Evolutionary conservation across 2,329 filamentous ascomycete genomes (phyloP).

Genomic region (Claviceps maximensis): DNA sequence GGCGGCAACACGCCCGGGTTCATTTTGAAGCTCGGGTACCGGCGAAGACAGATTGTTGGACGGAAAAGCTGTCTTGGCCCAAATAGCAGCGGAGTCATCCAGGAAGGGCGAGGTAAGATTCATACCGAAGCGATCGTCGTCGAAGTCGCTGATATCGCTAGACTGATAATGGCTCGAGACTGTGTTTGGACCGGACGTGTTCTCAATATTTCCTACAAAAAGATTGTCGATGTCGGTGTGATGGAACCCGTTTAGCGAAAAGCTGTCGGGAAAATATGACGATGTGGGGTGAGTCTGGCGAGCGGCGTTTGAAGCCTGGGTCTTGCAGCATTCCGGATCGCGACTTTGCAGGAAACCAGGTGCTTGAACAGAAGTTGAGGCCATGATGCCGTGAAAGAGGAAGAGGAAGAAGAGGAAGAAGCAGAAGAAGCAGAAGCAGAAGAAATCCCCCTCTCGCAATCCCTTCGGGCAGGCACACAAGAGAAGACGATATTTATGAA

Average conservation of each 20-base stretch:
- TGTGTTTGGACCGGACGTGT: conserved; percentile 36
- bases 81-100: conserved; percentile 17
- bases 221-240: conserved; percentile 19
- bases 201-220: conserved; percentile 22
- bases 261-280: conserved; percentile 22
- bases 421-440: too few relatives aligned
- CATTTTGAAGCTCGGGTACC: conserved; percentile 3
- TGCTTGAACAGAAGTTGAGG: conserved; percentile 29
- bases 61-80: conserved; percentile 10
- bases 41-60: conserved; percentile 1
- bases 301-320: conserved; percentile 13
- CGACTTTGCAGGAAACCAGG: conserved; percentile 26
- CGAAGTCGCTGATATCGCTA: conserved; percentile 34
- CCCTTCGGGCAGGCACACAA: background rate
- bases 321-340: conserved; percentile 21
- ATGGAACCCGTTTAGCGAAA: conserved; percentile 25
- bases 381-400: conserved; percentile 22
- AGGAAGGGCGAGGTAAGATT: conserved; percentile 37
- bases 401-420: background rate
- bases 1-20: conserved; percentile 12
- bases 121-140: conserved; percentile 35
- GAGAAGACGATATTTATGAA: conserved; percentile 22
- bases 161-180: conserved; percentile 34
- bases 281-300: conserved; percentile 11
- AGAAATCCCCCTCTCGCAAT: too few relatives aligned